These are phyloP conservation scores for Termitomyces heimii DNA, from an alignment of 768 basidiomycete species.

Conservation along the genomic window DNA sequence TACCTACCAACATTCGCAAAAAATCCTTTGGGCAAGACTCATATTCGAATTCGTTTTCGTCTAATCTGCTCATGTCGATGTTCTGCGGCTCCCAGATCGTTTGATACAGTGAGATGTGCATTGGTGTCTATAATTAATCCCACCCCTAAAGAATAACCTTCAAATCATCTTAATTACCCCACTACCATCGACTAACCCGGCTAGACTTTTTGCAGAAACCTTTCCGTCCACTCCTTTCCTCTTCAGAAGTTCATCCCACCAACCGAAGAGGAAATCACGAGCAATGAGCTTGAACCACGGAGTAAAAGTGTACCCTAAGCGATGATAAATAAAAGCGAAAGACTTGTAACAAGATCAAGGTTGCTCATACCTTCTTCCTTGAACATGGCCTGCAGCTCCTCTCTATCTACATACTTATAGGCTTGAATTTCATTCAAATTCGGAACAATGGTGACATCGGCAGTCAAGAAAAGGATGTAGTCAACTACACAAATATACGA, in stretches of 20 bases:
- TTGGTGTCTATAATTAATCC: neutral
- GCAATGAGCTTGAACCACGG: constrained; percentile 99
- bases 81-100: neutral
- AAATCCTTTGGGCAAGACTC: neutral
- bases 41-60: neutral
- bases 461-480: constrained; percentile 93
- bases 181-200: constrained; percentile 61
- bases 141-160: neutral
- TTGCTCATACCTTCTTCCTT: constrained; percentile 56
- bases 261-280: constrained; percentile 92
- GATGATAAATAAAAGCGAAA: neutral
- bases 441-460: constrained; percentile 74
- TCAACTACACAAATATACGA: constrained; percentile 59
- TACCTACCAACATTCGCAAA: neutral
- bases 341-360: neutral
- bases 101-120: neutral
- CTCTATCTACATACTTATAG: constrained; percentile 86
- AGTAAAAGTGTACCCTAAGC: constrained; percentile 80
- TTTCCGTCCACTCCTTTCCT: constrained; percentile 52
- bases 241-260: constrained; percentile 90
- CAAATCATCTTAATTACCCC: constrained; percentile 54
- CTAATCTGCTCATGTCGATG: neutral
- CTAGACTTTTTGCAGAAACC: constrained; percentile 58
- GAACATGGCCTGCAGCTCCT: constrained; percentile 90
- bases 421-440: constrained; percentile 92